Evolutionary conservation across 2,329 filamentous ascomycete species (phyloP), one percentile per base, ranked within the genome.

Genomic region (Diatrype stigma): DNA sequence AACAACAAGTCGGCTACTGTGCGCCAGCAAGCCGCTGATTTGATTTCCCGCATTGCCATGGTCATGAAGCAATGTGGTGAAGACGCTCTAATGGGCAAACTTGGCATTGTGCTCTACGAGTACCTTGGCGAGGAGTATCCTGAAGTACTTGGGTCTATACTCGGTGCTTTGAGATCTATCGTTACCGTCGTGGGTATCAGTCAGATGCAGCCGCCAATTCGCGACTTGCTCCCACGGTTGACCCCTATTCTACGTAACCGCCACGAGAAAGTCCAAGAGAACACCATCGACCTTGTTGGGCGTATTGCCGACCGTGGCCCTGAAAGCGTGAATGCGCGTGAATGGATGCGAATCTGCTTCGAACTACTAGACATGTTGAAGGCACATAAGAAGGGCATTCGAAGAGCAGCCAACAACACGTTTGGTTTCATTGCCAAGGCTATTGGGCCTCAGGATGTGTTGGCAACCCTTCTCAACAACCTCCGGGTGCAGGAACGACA

Each of bases 291-390:
- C 68, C 80, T 99, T 2, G 94, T 99, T 19, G 94, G 94, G 50
- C 93, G 94, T 78, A 97, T 99, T 61, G 94, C 95, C 16, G 94
- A 99, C 71, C 89, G 94, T 59, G 95, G 94, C 1, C 92, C 94
- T 1, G 94, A 99, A 71, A 93, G 89, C 56, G 94, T 99, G 67
- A 96, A 96, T 66, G 92, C 94, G 14, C 84, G 94, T 64, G 94
- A 99, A 72, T 99, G 94, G 94, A 99, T 99, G 95, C 86, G 94
- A 68, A 99, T 99, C 69, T 99, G 94, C 74, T 99, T 99, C 71
- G 94, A 99, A 75, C 78, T 99, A 49, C 84, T 99, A 28, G 94
- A 99, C 73, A 99, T 99, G 94, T 82, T 99, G 64, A 99, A 99
- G 73, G 94, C 94, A 6, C 94, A 99, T 78, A 99, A 99, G 75